Evolutionary conservation across 345 rosid genomes (phyloP), one percentile per base, ranked within the genome.

Genomic region (Clausena lansium): DNA sequence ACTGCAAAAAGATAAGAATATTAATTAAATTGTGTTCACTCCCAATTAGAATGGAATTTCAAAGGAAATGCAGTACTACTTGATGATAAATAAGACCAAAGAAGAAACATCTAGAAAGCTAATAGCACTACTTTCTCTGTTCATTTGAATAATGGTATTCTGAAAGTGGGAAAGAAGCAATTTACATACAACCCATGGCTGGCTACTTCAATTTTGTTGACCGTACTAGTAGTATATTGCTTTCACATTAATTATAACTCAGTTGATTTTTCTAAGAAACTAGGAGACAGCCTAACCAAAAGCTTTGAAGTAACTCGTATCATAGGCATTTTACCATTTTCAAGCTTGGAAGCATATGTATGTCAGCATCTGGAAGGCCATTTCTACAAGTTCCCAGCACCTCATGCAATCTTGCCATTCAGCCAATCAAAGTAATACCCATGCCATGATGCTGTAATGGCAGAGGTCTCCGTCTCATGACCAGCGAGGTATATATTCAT

Each of bases 401-500:
- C 85, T 85, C 89, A 14, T 79, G n/a, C 83, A 77, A 27, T 60
- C 87, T 73, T 86, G 89, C 90, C 92, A 84, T 6, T 79, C 68
- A 68, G 89, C 81, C 55, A 86, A 70, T 62, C 86, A 36, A 79
- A 89, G 75, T 67, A 81, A 36, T 35, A 72, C 60, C 90, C 91
- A 86, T 1, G 89, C 91, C 91, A 85, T 1, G 89, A 80, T 17
- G 81, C 70, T 2, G 89, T 50, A 50, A 62, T 64, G 22, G 90
- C 80, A 19, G 88, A 75, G 57, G 90, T 86, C 75, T 84, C 89
- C 55, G 90, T 86, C 75, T 83, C 90, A 15, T 83, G 83, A 14
- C 90, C 92, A 20, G 94, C 88, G 28, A 86, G 86, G 82, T 85
- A 91, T 10, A 85, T 80, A 30, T 71, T 86, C 74, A 91, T 13